These are phyloP conservation scores for Stephania yunnanensis DNA, from an alignment of 164 flowering plant genomes.

Conservation along the genomic window DNA sequence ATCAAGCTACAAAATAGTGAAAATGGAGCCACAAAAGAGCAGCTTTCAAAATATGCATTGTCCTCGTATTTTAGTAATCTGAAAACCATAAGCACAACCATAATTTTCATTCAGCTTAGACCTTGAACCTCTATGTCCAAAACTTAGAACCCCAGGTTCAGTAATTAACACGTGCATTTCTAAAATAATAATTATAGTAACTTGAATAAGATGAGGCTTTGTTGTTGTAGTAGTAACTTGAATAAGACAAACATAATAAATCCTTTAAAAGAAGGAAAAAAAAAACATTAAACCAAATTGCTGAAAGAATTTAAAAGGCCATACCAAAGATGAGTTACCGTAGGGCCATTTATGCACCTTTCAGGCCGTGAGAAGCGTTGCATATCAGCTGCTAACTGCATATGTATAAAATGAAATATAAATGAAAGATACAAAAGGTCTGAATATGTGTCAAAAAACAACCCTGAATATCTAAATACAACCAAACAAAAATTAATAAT, in stretches of 20 bases:
- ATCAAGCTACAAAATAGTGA: neutral
- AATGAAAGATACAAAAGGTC: too few species aligned
- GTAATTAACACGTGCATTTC: too few species aligned
- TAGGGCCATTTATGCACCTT: slow-evolving; percentile 94
- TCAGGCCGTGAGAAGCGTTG: slow-evolving; percentile 99
- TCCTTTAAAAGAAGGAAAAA: neutral
- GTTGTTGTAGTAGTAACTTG: neutral
- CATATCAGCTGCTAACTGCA: slow-evolving; percentile 98
- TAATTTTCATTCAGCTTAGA: neutral
- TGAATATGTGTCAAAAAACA: too few species aligned
- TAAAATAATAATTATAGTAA: too few species aligned
- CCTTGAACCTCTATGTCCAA: neutral
- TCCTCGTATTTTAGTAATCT: neutral
- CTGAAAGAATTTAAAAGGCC: slow-evolving; percentile 11
- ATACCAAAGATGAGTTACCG: slow-evolving; percentile 90
- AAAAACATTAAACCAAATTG: neutral
- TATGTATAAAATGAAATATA: neutral
- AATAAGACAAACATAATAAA: neutral
- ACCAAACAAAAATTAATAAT: too few species aligned
- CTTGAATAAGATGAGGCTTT: too few species aligned
- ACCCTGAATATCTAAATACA: too few species aligned
- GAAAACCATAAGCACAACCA: neutral
- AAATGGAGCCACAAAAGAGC: neutral
- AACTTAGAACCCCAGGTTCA: neutral
- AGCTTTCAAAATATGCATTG: neutral